These are phyloP conservation scores for Amniculicola lignicola DNA, from an alignment of 495 filamentous ascomycete species.

Conservation along the genomic window DNA sequence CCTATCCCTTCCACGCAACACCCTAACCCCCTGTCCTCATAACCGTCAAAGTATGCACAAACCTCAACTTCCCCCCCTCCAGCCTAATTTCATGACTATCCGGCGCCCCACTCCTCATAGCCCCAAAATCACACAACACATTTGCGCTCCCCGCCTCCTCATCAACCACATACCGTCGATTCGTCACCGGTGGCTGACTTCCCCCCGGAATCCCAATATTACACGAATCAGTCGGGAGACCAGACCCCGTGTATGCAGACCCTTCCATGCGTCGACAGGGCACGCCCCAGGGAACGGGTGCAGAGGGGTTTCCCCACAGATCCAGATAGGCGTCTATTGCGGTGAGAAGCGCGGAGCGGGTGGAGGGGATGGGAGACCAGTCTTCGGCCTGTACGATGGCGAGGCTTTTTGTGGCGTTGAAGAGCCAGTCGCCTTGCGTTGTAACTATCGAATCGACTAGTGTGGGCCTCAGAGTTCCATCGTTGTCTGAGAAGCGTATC, in stretches of 20 bases:
- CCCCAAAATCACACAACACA: not conserved
- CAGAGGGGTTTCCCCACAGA: slow-evolving; percentile 40
- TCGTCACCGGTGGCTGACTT: not conserved
- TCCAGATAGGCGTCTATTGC: slow-evolving; percentile 19
- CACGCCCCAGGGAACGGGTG: not conserved
- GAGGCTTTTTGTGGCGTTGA: slow-evolving; percentile 11
- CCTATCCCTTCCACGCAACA: too few relatives aligned
- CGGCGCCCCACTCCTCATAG: not conserved
- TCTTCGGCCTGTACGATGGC: not conserved
- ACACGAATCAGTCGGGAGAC: not conserved
- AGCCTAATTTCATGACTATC: slow-evolving; percentile 25
- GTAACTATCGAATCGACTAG: slow-evolving; percentile 12
- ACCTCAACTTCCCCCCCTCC: slow-evolving; percentile 22
- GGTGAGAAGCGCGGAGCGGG: not conserved
- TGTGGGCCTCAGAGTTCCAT: slow-evolving; percentile 1
- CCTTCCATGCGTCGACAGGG: not conserved
- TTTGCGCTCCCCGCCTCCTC: not conserved
- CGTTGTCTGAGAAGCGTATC: slow-evolving; percentile 1
- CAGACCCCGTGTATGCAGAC: too few relatives aligned
- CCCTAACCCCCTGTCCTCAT: too few relatives aligned
- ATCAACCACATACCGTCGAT: not conserved
- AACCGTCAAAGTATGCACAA: slow-evolving; percentile 24
- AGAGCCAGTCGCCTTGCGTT: slow-evolving; percentile 13
- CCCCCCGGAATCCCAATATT: not conserved
- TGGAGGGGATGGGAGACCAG: not conserved